phyloP scores from a whole-genome alignment of 2,329 filamentous ascomycete genomes.

The Zymoseptoria tritici region DNA sequence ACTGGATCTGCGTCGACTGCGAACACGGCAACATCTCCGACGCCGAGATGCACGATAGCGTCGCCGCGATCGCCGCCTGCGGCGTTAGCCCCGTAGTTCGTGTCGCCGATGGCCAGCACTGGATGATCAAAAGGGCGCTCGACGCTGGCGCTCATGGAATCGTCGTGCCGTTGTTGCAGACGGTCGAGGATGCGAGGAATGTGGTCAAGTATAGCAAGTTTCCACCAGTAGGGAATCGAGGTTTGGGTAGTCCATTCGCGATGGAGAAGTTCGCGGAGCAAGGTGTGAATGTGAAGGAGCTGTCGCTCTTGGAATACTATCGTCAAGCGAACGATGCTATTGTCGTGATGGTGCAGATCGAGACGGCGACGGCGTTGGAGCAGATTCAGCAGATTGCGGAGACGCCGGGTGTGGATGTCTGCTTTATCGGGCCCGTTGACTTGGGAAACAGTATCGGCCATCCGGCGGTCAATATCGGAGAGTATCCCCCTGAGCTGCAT shows the following conservation, averaged over 20 bases:
- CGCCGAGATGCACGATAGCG: conserved; percentile 48
- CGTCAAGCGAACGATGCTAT: conserved; percentile 47
- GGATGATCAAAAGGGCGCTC: conserved; percentile 56
- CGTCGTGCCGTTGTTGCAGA: conserved; percentile 38
- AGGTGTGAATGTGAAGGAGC: conserved; percentile 13
- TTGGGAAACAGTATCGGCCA: conserved; percentile 53
- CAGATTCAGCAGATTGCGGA: conserved; percentile 42
- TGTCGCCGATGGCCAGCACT: conserved; percentile 51
- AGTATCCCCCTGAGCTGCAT: conserved; percentile 44
- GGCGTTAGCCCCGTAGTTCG: conserved; percentile 39
- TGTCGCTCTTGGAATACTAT: conserved; percentile 39
- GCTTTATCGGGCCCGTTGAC: conserved; percentile 50
- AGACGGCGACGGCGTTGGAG: conserved; percentile 34
- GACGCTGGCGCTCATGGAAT: conserved; percentile 55
- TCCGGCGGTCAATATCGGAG: conserved; percentile 38
- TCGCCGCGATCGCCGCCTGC: conserved; percentile 41
- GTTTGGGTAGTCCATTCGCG: conserved; percentile 50
- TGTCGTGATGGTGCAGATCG: conserved; percentile 43
- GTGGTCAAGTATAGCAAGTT: conserved; percentile 50
- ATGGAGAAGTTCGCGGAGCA: conserved; percentile 28
- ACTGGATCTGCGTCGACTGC: conserved; percentile 38
- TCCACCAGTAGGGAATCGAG: conserved; percentile 47
- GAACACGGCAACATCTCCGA: conserved; percentile 53
- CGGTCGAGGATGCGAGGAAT: conserved; percentile 40
- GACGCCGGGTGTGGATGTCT: conserved; percentile 42